Evolutionary conservation across 352 stramenopile species (phyloP), one percentile per base, ranked within the genome.

Genomic region (Globisporangium cylindrosporum): DNA sequence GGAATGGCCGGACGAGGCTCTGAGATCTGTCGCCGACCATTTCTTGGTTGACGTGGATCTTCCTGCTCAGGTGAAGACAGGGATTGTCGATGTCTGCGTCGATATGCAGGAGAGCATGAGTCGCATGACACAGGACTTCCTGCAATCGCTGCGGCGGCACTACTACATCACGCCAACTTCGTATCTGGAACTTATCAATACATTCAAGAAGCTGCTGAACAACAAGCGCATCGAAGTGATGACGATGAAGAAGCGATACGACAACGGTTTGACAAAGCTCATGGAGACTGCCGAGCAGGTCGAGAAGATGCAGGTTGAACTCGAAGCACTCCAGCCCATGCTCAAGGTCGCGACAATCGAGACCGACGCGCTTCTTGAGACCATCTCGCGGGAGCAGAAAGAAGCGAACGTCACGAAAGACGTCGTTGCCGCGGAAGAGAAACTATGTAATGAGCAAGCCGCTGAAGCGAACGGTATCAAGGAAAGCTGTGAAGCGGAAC

Each of bases 161-260:
- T 98, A 98, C 77, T 99, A 98, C 75, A 93, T 99, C 36, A 99
- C 96, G 0, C 95, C 96, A 9, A 98, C 95, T 29, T 97, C 87
- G 36, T 99, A 98, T 71, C 78, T 99, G 4, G 95, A 98, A 62
- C 71, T 99, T 15, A 96, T 99, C 64, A 97, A 98, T 48, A 98
- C 94, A 2, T 99, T 98, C 67, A 98, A 98, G 73, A 97, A 91
- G 58, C 69, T 99, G 43, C 67, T 98, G 20, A 79, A 90, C 48
- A 91, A 93, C 67, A 97, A 98, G 70, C 86, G 93, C 1, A 80
- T 90, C 22, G 88, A 98, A 36, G 92, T 98, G 1, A 93, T 93
- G 75, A 92, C 88, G 18, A 87, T 95, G 73, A 97, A 97, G 69
- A 77, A 91, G 59, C 76, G 95, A 2, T 98, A 98, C 59, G 92